phyloP scores from a whole-genome alignment of 495 filamentous ascomycete species.

The Darksidea phi region DNA sequence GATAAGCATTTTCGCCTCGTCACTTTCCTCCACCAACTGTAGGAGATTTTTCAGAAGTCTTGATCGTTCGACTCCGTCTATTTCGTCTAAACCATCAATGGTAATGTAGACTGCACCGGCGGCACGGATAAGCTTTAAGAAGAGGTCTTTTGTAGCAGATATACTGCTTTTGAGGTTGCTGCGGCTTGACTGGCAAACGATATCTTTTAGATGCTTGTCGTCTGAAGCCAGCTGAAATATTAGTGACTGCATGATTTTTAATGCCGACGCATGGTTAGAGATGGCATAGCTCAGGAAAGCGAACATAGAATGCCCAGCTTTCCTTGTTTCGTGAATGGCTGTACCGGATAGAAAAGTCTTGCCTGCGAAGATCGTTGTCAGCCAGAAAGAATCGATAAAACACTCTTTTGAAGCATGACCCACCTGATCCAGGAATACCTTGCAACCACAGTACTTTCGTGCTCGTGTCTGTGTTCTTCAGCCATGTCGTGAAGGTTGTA shows the following conservation, averaged over 20 bases:
- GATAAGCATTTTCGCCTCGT: too few relatives aligned
- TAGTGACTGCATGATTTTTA: constrained; percentile 37
- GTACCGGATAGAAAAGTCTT: background rate
- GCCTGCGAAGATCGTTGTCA: background rate
- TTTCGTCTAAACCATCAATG: constrained; percentile 41
- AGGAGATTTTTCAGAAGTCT: constrained; percentile 6
- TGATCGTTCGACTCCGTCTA: constrained; percentile 32
- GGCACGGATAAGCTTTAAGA: background rate
- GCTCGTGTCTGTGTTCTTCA: background rate
- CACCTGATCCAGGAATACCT: background rate
- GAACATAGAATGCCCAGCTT: background rate
- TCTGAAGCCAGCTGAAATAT: constrained; percentile 36
- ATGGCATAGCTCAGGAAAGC: background rate
- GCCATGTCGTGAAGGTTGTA: background rate
- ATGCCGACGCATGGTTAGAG: constrained; percentile 15
- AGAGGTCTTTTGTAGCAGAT: background rate
- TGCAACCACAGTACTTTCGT: background rate
- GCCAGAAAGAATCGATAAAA: background rate
- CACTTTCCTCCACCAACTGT: too few relatives aligned
- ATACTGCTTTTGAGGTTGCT: background rate
- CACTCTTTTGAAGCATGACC: background rate
- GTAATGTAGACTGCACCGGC: constrained; percentile 33
- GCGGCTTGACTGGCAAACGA: constrained; percentile 7
- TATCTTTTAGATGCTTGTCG: constrained; percentile 33
- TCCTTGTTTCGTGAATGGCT: background rate